These are phyloP conservation scores for Moricandia arvensis DNA, from an alignment of 345 rosid genomes.

Conservation along the genomic window DNA sequence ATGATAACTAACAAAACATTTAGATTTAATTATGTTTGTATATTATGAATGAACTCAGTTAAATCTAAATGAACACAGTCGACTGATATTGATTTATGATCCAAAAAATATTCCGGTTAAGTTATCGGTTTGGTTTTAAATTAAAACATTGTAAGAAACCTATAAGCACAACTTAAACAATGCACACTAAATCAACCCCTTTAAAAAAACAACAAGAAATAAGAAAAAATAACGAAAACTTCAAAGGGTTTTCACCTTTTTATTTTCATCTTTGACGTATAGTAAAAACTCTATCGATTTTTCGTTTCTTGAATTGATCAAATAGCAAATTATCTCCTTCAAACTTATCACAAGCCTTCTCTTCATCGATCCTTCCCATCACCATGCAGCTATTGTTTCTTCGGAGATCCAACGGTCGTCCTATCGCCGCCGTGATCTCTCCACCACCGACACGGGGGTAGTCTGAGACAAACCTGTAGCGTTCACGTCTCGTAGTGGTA, in stretches of 20 bases:
- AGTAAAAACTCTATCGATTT: slow-evolving; percentile 6
- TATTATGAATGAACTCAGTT: too few species aligned
- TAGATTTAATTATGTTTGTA: too few species aligned
- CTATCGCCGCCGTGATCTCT: slow-evolving; percentile 11
- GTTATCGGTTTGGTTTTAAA: too few species aligned
- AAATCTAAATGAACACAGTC: too few species aligned
- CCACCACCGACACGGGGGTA: slow-evolving; percentile 15
- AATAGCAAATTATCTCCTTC: slow-evolving; percentile 25
- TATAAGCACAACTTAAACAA: background rate
- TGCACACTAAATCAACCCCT: slow-evolving; percentile 8
- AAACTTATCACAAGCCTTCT: slow-evolving; percentile 48
- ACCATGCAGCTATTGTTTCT: slow-evolving; percentile 27
- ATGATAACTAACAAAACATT: too few species aligned
- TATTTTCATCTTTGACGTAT: background rate
- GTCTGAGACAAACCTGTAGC: slow-evolving; percentile 46
- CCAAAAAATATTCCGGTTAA: too few species aligned
- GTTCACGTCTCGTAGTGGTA: slow-evolving; percentile 11
- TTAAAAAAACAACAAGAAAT: background rate
- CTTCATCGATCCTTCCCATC: slow-evolving; percentile 84
- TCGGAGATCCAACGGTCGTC: slow-evolving; percentile 30
- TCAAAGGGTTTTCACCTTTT: background rate
- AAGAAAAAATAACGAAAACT: background rate
- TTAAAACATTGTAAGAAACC: background rate
- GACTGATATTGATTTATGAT: too few species aligned
- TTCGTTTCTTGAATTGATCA: background rate